Conservation (phyloP, 495 filamentous ascomycete genomes). For the Aspergillus heteromorphus region DNA sequence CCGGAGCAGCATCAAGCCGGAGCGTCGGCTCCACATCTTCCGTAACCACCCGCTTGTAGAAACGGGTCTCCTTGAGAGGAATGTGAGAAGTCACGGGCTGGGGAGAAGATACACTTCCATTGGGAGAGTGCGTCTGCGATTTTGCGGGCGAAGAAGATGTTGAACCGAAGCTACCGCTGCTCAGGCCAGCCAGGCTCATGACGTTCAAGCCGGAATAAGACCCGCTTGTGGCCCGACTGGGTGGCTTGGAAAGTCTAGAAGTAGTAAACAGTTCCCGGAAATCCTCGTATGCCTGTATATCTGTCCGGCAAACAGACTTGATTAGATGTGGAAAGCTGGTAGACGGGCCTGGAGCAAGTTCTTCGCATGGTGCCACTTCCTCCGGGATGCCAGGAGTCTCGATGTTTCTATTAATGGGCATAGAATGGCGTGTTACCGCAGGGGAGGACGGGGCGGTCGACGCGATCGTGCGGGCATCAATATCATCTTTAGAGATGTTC, state of each 20-base stretch:
- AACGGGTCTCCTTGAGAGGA: constrained; percentile 80
- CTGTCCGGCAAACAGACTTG: constrained; percentile 74
- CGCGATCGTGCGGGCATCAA: constrained; percentile 48
- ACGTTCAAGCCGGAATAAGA: constrained; percentile 61
- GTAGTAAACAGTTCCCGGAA: constrained; percentile 72
- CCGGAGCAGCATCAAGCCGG: constrained; percentile 80
- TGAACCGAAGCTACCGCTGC: constrained; percentile 43
- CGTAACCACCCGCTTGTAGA: constrained; percentile 79
- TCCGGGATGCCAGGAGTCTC: constrained; percentile 16
- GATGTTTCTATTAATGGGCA: constrained; percentile 16
- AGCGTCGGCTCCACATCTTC: constrained; percentile 96
- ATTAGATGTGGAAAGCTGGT: constrained; percentile 80
- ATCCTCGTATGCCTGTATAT: constrained; percentile 75
- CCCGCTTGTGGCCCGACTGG: constrained; percentile 62
- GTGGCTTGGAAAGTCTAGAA: constrained; percentile 54
- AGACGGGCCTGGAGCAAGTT: constrained; percentile 69
- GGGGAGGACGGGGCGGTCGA: constrained; percentile 68
- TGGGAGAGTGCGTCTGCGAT: constrained; percentile 35
- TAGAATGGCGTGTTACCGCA: constrained; percentile 30
- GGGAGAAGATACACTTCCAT: constrained; percentile 35
- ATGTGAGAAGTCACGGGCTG: constrained; percentile 29
- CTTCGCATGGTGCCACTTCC: constrained; percentile 34
- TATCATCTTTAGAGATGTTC: constrained; percentile 65
- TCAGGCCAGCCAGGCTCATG: constrained; percentile 51
- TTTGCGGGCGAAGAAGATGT: constrained; percentile 37